Conservation (phyloP, 805 yeast genomes). For the Lipomyces lipofer region DNA sequence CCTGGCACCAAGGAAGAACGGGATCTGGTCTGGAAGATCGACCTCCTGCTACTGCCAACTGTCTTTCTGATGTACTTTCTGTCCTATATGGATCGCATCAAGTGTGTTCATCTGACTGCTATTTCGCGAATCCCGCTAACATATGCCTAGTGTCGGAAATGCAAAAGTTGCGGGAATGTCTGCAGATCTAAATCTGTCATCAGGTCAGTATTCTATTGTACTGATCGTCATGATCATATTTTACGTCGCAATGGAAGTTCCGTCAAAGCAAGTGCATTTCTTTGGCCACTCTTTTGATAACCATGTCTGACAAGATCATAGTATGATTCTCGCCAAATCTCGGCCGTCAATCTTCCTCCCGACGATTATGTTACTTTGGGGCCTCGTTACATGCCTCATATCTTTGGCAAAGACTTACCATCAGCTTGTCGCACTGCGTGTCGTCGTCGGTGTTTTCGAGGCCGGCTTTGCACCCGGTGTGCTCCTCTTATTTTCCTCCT, state of each 20-base stretch:
- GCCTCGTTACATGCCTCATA: conserved; percentile 59
- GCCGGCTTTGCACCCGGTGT: conserved; percentile 55
- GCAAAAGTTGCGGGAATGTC: conserved; percentile 51
- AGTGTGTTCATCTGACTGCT: no score
- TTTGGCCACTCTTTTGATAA: conserved; percentile 40
- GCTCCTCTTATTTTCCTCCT: conserved; percentile 38
- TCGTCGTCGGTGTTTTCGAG: conserved; percentile 46
- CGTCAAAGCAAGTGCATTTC: conserved; percentile 40
- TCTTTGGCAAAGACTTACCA: conserved; percentile 45
- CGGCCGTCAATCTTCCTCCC: conserved; percentile 37
- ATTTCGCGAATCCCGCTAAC: no score
- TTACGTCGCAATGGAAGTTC: conserved; percentile 43
- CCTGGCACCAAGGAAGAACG: conserved; percentile 13
- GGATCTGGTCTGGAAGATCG: conserved; percentile 42
- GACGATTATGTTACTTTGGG: conserved; percentile 46
- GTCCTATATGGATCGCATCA: conserved; percentile 33
- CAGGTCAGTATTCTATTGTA: conserved; percentile 49
- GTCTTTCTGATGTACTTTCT: conserved; percentile 48
- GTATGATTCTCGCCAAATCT: conserved; percentile 12
- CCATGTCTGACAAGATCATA: conserved; percentile 23
- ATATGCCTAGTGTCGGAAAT: conserved; percentile 45
- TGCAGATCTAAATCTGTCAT: conserved; percentile 44
- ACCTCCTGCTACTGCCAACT: conserved; percentile 46
- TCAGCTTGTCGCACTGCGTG: conserved; percentile 41
- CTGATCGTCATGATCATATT: conserved; percentile 44